Base-by-base conservation (phyloP, 306 rosid genomes). In the Inga leiocalycina region DNA sequence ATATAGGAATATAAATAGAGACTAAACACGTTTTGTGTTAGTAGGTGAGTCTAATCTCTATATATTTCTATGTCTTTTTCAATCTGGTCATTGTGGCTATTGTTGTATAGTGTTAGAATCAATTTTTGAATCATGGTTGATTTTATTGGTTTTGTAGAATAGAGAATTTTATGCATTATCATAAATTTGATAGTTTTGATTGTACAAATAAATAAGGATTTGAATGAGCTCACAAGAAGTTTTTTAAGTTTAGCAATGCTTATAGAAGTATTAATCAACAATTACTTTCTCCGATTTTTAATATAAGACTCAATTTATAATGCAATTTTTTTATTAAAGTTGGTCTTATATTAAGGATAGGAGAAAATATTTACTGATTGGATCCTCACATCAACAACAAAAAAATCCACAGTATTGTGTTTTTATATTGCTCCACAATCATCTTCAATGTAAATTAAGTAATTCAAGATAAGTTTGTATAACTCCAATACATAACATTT, bases 181-280 rank as follows among this genome's bases (percentile, higher is more conserved):
- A 35, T 70, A 37, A 32, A 79, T 65, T 70, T 72, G 54, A 75
- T 15, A 39, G 76, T 65, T 75, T 45, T 83, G 73, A 48, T 37
- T 80, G 83, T 80, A 86, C 74, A 83, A 75, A 19, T 57, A 27
- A 49, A 3, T 41, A 54, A 16, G 27, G 44, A 62, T 49, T 78
- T 71, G 37, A 64, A 49, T 39, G 41, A 4, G 57, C 6, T 51
- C 2, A 14, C 16, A 19, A 2, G 16, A 16, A 15, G n/a, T 6
- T 51, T 51, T 51, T 16, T 5, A 15, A 51, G 1, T 5, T 51
- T 51, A 51, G 6, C 7, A 16, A 14, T 51, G 20, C 20, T 15
- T 51, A 51, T 14, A 51, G 16, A 51, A 16, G 8, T 14, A 51
- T 17, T 15, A 1, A 1, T 14, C 5, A 0, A 51, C 16, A 48